phyloP scores from a whole-genome alignment of 129 eudicot species.

The Cynara cardunculus region DNA sequence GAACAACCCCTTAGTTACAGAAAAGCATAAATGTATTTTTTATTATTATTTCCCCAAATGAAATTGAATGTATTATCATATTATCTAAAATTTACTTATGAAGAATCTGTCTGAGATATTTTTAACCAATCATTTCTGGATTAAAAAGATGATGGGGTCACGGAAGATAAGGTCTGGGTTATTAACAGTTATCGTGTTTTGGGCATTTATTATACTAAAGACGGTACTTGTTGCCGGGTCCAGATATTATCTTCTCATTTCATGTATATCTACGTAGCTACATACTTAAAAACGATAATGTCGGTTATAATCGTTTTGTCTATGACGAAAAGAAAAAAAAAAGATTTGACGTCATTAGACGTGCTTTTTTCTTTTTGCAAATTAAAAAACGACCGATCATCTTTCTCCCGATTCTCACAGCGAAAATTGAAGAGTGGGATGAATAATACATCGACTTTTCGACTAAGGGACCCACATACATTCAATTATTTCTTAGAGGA shows the following conservation, averaged over 20 bases:
- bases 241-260: too few species aligned
- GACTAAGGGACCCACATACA: constrained; percentile 7
- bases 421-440: constrained; percentile 3
- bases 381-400: constrained; percentile 5
- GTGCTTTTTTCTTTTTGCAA: background rate
- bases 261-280: background rate
- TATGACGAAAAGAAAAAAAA: background rate
- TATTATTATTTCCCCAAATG: too few species aligned
- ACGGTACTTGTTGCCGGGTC: background rate
- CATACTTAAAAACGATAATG: background rate
- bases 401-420: background rate
- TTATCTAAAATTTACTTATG: too few species aligned
- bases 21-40: too few species aligned
- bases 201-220: background rate
- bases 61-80: background rate
- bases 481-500: constrained; percentile 10
- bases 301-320: background rate
- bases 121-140: background rate
- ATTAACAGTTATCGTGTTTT: background rate
- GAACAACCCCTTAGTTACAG: too few species aligned
- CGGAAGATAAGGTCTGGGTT: background rate
- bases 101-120: too few species aligned
- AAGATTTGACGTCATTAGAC: constrained; percentile 12
- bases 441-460: constrained; percentile 10
- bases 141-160: too few species aligned